These are phyloP conservation scores for Trypanosomatidae sp. DNA, from an alignment of 208 protist genomes.

Conservation along the genomic window DNA sequence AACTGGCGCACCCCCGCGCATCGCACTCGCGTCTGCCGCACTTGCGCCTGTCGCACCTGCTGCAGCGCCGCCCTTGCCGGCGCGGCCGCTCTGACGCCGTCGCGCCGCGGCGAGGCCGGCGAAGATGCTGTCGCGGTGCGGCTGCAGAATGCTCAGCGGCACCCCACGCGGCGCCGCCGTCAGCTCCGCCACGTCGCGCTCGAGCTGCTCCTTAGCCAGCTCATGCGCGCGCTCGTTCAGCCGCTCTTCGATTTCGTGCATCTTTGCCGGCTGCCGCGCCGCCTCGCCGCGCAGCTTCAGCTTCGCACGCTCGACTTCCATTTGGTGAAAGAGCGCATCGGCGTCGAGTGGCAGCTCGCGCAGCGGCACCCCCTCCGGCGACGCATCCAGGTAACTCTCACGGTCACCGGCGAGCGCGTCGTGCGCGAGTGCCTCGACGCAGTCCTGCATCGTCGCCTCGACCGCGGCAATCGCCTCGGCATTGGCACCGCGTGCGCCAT, in stretches of 20 bases:
- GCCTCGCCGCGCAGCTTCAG: slow-evolving; percentile 37
- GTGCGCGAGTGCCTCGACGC: slow-evolving; percentile 43
- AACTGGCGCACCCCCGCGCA: not conserved
- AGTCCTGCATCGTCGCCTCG: slow-evolving; percentile 64
- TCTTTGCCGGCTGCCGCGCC: slow-evolving; percentile 32
- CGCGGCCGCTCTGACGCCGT: slow-evolving; percentile 13
- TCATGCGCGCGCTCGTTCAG: slow-evolving; percentile 67
- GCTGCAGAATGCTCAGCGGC: slow-evolving; percentile 34
- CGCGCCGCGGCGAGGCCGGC: slow-evolving; percentile 21
- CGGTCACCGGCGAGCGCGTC: slow-evolving; percentile 28
- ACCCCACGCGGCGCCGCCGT: slow-evolving; percentile 31
- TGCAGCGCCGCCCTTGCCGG: slow-evolving; percentile 1
- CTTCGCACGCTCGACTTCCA: slow-evolving; percentile 70
- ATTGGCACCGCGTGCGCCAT: slow-evolving; percentile 20
- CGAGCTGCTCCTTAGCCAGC: slow-evolving; percentile 44
- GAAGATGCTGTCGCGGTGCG: slow-evolving; percentile 48
- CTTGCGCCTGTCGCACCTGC: not conserved
- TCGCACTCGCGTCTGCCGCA: not conserved
- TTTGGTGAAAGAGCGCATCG: slow-evolving; percentile 38
- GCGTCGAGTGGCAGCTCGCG: slow-evolving; percentile 30
- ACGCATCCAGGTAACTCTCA: slow-evolving; percentile 31
- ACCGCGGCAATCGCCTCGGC: slow-evolving; percentile 35
- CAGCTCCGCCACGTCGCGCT: slow-evolving; percentile 31
- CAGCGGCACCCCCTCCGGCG: slow-evolving; percentile 39
- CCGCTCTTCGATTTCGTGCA: slow-evolving; percentile 45